phyloP scores from a whole-genome alignment of 2,329 filamentous ascomycete species.

The Elsinoe ampelina region DNA sequence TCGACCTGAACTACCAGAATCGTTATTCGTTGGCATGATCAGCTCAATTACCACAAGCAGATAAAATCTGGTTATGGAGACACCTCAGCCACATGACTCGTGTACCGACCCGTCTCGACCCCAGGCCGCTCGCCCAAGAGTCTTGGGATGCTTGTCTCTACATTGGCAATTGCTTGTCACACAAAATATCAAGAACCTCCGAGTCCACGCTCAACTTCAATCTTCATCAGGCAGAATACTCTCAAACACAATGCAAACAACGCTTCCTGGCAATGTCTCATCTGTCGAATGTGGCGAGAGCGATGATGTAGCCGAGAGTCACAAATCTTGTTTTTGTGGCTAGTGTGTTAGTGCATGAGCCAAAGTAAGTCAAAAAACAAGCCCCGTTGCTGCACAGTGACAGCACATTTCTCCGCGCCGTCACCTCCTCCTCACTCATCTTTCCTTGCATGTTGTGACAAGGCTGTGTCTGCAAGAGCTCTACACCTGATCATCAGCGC shows the following conservation, averaged over 20 bases:
- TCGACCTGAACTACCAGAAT: neutral
- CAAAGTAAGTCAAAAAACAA: conserved; percentile 2
- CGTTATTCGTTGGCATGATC: no score
- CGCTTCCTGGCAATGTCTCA: neutral
- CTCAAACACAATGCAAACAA: neutral
- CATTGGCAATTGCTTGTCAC: conserved; percentile 2
- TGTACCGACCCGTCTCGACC: neutral
- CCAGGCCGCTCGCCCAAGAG: neutral
- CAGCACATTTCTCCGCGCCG: neutral
- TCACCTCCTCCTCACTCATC: neutral
- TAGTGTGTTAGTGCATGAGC: no score
- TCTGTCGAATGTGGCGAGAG: neutral
- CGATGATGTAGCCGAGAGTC: neutral
- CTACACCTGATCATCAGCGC: neutral
- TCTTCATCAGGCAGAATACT: neutral
- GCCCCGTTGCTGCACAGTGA: neutral
- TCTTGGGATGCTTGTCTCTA: conserved; percentile 1
- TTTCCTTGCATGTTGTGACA: neutral
- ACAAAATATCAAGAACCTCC: neutral
- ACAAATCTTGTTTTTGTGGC: conserved; percentile 4
- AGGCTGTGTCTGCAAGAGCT: neutral
- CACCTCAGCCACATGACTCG: neutral
- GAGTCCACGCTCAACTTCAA: neutral
- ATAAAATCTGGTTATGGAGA: no score
- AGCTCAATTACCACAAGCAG: no score